These are phyloP conservation scores for Asterionellopsis glacialis DNA, from an alignment of 108 stramenopile species.

Conservation along the genomic window DNA sequence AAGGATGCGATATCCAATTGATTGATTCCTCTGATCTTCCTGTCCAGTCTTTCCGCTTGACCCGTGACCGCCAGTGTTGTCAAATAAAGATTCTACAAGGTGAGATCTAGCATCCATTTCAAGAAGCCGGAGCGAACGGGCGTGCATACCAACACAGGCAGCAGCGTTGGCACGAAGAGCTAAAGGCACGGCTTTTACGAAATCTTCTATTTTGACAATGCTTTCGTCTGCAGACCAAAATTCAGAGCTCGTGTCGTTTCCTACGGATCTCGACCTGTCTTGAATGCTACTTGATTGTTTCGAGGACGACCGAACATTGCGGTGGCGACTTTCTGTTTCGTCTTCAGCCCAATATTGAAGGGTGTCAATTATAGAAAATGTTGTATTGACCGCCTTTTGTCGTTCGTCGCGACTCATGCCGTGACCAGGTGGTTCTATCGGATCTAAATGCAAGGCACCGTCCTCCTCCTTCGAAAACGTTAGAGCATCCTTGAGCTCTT, in stretches of 20 bases:
- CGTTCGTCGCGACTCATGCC: constrained; percentile 33
- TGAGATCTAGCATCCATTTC: constrained; percentile 58
- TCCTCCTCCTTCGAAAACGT: no score
- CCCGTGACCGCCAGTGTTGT: constrained; percentile 13
- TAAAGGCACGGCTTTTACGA: constrained; percentile 46
- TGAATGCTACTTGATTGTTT: neutral
- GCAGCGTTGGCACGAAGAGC: constrained; percentile 66
- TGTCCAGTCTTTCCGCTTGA: constrained; percentile 4
- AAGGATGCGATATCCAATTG: constrained; percentile 10
- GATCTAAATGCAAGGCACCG: constrained; percentile 25
- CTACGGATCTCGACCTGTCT: constrained; percentile 2
- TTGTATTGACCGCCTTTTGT: constrained; percentile 56
- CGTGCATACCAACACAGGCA: constrained; percentile 68
- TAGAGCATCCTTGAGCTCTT: constrained; percentile 48
- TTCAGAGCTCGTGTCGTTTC: constrained; percentile 4
- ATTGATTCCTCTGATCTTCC: neutral
- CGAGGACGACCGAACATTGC: neutral
- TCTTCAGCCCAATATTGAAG: constrained; percentile 60
- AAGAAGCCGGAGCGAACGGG: constrained; percentile 67
- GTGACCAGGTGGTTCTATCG: constrained; percentile 3
- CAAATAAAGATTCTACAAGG: constrained; percentile 23
- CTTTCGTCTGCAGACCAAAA: constrained; percentile 28
- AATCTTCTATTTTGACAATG: constrained; percentile 47
- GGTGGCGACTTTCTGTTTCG: constrained; percentile 46
- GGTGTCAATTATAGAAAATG: constrained; percentile 66